Evolutionary conservation across 345 rosid species (phyloP).

Genomic region (Viola odorata): DNA sequence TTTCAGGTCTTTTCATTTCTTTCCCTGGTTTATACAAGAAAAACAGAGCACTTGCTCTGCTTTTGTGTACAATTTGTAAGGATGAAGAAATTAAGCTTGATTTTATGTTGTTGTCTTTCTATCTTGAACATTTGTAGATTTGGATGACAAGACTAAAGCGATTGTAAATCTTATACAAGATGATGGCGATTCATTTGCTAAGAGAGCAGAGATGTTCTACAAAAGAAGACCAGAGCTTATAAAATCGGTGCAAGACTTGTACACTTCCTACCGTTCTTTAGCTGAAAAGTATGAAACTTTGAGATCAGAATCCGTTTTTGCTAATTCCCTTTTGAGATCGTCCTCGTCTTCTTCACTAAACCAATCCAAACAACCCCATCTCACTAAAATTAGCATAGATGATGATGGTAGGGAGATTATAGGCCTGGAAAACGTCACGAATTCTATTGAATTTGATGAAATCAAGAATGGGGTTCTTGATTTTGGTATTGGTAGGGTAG

Average conservation of each 20-base stretch:
- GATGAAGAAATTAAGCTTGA: not conserved
- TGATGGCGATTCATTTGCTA: slow-evolving; percentile 24
- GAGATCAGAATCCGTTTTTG: slow-evolving; percentile 5
- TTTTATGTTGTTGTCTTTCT: not conserved
- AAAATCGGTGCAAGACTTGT: slow-evolving; percentile 3
- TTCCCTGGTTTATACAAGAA: not conserved
- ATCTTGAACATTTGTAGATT: slow-evolving; percentile 11
- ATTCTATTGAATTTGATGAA: slow-evolving; percentile 1
- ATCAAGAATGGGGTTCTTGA: not conserved
- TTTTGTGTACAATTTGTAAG: no score
- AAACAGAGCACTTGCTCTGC: no score
- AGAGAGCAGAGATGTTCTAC: slow-evolving; percentile 23
- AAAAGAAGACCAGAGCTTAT: slow-evolving; percentile 24
- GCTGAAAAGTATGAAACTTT: slow-evolving; percentile 17
- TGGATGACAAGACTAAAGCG: slow-evolving; percentile 16
- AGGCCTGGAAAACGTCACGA: not conserved
- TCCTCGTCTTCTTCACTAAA: slow-evolving; percentile 1
- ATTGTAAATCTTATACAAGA: slow-evolving; percentile 16
- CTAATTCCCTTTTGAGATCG: slow-evolving; percentile 1
- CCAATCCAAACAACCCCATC: not conserved
- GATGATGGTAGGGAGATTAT: not conserved
- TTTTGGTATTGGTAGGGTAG: not conserved
- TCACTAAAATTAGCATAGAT: not conserved
- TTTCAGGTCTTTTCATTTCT: slow-evolving; percentile 24
- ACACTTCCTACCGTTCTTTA: no score